phyloP scores from a whole-genome alignment of 192 early-diverging fungal genomes.

The Dissophora ornata region DNA sequence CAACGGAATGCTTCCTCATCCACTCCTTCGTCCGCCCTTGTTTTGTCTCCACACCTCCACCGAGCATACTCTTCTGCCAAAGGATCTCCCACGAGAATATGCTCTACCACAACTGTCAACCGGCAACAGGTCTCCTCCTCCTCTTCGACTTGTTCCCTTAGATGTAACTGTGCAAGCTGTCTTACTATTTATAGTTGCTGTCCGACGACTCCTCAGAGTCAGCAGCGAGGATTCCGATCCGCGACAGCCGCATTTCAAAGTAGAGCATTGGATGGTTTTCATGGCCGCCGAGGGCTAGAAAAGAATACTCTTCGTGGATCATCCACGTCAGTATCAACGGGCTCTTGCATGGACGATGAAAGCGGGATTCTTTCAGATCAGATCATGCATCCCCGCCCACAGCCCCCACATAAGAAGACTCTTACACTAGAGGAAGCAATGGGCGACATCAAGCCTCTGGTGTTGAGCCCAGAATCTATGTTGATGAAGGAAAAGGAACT shows the following conservation, averaged over 20 bases:
- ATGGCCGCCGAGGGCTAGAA: background rate
- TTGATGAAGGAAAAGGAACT: constrained; percentile 18
- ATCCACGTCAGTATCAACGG: background rate
- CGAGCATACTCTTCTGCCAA: background rate
- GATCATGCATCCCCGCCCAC: constrained; percentile 8
- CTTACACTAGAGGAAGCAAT: constrained; percentile 47
- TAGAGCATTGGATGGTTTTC: constrained; percentile 33
- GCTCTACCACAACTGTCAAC: background rate
- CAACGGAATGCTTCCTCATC: constrained; percentile 16
- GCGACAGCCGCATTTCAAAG: constrained; percentile 10
- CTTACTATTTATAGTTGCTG: no score
- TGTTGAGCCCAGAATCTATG: constrained; percentile 38
- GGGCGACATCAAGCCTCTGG: constrained; percentile 44
- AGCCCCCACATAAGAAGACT: constrained; percentile 15
- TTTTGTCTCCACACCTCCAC: background rate
- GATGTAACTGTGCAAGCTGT: no score
- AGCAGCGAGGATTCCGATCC: constrained; percentile 35
- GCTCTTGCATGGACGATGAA: constrained; percentile 6
- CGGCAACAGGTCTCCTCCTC: constrained; percentile 6
- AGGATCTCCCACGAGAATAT: background rate
- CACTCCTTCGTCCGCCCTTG: background rate
- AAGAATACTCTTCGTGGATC: constrained; percentile 17
- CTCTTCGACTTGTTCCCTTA: no score
- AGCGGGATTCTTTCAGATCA: constrained; percentile 20
- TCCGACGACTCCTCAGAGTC: no score